These are phyloP conservation scores for Plasmodium gallinaceum DNA, from an alignment of 169 alveolate species.

Conservation along the genomic window DNA sequence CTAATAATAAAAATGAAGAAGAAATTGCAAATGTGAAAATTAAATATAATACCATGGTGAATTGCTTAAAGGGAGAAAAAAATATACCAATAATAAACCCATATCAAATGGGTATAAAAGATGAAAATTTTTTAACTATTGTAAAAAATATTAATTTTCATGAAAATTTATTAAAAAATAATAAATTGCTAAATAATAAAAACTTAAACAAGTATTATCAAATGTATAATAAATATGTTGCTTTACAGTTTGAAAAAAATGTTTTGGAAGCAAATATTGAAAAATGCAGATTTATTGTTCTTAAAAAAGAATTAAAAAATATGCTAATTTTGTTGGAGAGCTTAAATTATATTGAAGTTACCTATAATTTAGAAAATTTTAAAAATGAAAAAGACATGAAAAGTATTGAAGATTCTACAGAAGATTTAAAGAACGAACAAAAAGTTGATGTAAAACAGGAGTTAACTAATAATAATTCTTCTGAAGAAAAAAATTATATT, in stretches of 20 bases:
- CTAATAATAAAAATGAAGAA: conserved; percentile 40
- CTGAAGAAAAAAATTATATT: conserved; percentile 78
- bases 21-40: conserved; percentile 34
- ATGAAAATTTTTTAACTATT: conserved; percentile 18
- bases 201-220: conserved; percentile 57
- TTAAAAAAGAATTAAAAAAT: conserved; percentile 68
- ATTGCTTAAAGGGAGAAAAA: conserved; percentile 58
- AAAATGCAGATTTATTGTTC: conserved; percentile 63
- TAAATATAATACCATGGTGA: conserved; percentile 64
- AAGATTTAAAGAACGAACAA: conserved; percentile 5
- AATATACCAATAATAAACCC: conserved; percentile 71
- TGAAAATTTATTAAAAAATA: conserved; percentile 51
- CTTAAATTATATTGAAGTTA: conserved; percentile 59
- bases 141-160: conserved; percentile 54
- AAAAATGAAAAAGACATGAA: background rate
- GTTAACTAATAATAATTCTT: background rate
- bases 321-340: conserved; percentile 57
- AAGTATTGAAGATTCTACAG: background rate
- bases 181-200: conserved; percentile 45
- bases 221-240: conserved; percentile 58
- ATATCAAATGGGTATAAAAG: conserved; percentile 51
- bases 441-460: background rate
- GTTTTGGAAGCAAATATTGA: conserved; percentile 38
- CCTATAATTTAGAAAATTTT: conserved; percentile 20
- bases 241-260: conserved; percentile 61